These are phyloP conservation scores for Verbascum thapsus DNA, from an alignment of 257 asterid species.

Conservation along the genomic window DNA sequence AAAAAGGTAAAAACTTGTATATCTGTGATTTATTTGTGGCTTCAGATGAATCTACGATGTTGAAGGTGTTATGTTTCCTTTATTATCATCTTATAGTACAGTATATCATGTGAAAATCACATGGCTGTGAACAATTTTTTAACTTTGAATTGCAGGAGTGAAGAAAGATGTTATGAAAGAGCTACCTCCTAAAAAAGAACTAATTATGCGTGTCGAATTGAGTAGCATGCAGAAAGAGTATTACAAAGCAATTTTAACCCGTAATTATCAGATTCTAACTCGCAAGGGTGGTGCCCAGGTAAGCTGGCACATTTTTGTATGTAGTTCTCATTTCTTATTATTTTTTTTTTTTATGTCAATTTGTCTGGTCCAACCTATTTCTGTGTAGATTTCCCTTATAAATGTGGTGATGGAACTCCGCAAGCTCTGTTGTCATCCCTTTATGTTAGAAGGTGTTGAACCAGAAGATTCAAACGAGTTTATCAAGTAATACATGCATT, in stretches of 20 bases:
- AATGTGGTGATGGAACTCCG: constrained; percentile 99
- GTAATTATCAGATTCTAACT: constrained; percentile 86
- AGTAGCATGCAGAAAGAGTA: constrained; percentile 95
- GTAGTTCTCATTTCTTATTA: constrained; percentile 27
- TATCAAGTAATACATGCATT: constrained; percentile 56
- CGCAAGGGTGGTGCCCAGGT: constrained; percentile 99
- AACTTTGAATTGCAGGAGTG: constrained; percentile 61
- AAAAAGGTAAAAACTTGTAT: not conserved
- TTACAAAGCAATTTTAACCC: constrained; percentile 94
- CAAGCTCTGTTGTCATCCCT: constrained; percentile 97
- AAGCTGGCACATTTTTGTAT: constrained; percentile 29
- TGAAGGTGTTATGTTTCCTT: constrained; percentile 16
- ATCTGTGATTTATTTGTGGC: constrained; percentile 19
- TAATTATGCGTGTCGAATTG: constrained; percentile 91
- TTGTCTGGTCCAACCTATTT: constrained; percentile 26
- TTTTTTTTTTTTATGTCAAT: constrained; percentile 19
- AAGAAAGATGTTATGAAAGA: constrained; percentile 97
- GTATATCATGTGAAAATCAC: constrained; percentile 13
- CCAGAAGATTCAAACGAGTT: constrained; percentile 85
- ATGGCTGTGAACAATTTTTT: constrained; percentile 17
- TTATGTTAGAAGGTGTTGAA: constrained; percentile 99
- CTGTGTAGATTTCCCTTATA: constrained; percentile 79
- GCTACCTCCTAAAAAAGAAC: constrained; percentile 93
- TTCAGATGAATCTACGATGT: constrained; percentile 2
- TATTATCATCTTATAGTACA: constrained; percentile 18